These are phyloP conservation scores for Cryptococcus deneoformans DNA, from an alignment of 1,284 basidiomycete species.

Conservation along the genomic window DNA sequence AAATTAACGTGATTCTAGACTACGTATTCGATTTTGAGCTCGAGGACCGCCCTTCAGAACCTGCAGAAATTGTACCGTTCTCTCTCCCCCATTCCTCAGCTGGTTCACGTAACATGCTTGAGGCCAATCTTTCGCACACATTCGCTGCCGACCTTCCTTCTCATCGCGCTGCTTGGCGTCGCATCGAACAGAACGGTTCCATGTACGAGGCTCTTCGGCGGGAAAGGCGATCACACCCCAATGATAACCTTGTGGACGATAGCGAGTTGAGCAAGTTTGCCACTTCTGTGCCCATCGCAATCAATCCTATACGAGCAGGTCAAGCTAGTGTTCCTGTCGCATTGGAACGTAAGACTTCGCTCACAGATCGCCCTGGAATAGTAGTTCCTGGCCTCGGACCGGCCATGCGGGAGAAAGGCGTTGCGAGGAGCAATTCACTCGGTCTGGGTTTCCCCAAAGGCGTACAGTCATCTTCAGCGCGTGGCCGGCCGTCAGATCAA, in stretches of 20 bases:
- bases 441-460: constrained; percentile 9
- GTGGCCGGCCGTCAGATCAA: constrained; percentile 4
- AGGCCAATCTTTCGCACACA: constrained; percentile 43
- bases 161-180: constrained; percentile 46
- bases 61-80: neutral
- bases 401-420: constrained; percentile 38
- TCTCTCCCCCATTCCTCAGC: constrained; percentile 3
- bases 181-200: constrained; percentile 22
- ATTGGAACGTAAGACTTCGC: constrained; percentile 42
- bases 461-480: neutral
- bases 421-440: constrained; percentile 10
- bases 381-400: constrained; percentile 41
- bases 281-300: constrained; percentile 42
- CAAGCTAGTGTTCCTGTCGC: constrained; percentile 2
- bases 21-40: constrained; percentile 49
- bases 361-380: constrained; percentile 37
- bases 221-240: constrained; percentile 6
- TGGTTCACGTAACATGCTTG: constrained; percentile 32
- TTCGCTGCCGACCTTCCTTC: constrained; percentile 48
- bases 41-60: constrained; percentile 21
- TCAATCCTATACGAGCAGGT: constrained; percentile 16
- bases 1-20: constrained; percentile 19
- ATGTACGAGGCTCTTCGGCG: constrained; percentile 22
- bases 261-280: constrained; percentile 29
- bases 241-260: constrained; percentile 19